Conservation (phyloP, 208 protist genomes). For the Acanthamoeba lenticulata region DNA sequence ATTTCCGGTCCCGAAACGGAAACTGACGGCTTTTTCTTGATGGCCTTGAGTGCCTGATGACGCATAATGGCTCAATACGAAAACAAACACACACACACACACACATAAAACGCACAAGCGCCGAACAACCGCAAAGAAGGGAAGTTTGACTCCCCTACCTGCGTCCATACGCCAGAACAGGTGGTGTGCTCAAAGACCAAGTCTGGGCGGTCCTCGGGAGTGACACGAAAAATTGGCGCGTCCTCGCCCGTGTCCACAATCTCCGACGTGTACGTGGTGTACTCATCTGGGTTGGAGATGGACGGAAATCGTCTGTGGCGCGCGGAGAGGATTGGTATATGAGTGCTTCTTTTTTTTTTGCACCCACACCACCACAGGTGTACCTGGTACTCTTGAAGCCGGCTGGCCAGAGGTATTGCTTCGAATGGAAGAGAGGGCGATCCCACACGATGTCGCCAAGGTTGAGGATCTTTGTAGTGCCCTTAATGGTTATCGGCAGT, state of each 20-base stretch:
- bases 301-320: background rate
- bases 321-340: too few relatives aligned
- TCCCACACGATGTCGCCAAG: background rate
- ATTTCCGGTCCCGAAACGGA: constrained; percentile 36
- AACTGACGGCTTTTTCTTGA: constrained; percentile 22
- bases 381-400: constrained; percentile 33
- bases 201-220: background rate
- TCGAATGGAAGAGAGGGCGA: constrained; percentile 31
- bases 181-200: constrained; percentile 6
- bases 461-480: background rate
- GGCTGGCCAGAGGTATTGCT: constrained; percentile 38
- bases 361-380: too few relatives aligned
- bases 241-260: background rate
- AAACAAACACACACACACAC: too few relatives aligned
- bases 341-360: too few relatives aligned
- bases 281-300: background rate
- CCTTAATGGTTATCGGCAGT: constrained; percentile 15
- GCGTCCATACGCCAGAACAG: constrained; percentile 24
- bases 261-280: constrained; percentile 9
- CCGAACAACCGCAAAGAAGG: too few relatives aligned
- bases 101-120: background rate
- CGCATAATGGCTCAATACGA: background rate
- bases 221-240: background rate
- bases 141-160: too few relatives aligned
- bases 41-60: background rate